Evolutionary conservation across 495 filamentous ascomycete species (phyloP).

Genomic region (Lepraria neglecta): DNA sequence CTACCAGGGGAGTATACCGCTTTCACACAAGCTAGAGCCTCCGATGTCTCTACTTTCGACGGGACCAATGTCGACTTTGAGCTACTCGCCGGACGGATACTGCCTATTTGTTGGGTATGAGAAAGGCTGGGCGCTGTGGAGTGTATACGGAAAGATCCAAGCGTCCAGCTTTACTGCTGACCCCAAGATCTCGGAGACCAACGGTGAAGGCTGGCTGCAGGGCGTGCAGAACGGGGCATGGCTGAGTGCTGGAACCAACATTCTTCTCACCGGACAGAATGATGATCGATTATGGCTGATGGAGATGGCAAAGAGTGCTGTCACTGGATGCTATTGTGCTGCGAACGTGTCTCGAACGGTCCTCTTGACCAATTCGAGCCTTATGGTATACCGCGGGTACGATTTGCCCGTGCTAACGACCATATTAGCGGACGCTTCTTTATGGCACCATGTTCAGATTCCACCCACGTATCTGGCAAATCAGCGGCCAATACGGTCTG

Average conservation of each 20-base stretch:
- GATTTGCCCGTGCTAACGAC: constrained; percentile 83
- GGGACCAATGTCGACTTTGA: constrained; percentile 66
- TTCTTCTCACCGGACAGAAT: constrained; percentile 61
- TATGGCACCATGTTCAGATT: constrained; percentile 89
- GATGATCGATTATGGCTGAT: constrained; percentile 79
- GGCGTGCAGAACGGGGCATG: constrained; percentile 72
- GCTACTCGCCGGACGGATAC: constrained; percentile 93
- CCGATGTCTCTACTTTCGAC: constrained; percentile 57
- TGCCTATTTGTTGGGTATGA: constrained; percentile 93
- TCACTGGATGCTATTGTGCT: constrained; percentile 82
- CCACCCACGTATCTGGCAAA: constrained; percentile 76
- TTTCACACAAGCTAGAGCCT: constrained; percentile 71
- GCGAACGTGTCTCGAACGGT: constrained; percentile 84
- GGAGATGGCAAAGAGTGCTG: constrained; percentile 86
- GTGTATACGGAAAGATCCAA: constrained; percentile 87
- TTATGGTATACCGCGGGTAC: constrained; percentile 90
- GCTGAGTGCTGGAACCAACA: constrained; percentile 80
- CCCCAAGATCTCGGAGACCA: constrained; percentile 51
- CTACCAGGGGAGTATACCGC: constrained; percentile 84
- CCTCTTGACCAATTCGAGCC: constrained; percentile 74
- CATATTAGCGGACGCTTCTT: constrained; percentile 82
- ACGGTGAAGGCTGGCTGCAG: constrained; percentile 71
- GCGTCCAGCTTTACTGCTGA: constrained; percentile 75
- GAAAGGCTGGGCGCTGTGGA: constrained; percentile 91
- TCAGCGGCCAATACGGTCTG: constrained; percentile 86